Evolutionary conservation across 345 rosid genomes (phyloP).

Genomic region (Iberis pinnata): DNA sequence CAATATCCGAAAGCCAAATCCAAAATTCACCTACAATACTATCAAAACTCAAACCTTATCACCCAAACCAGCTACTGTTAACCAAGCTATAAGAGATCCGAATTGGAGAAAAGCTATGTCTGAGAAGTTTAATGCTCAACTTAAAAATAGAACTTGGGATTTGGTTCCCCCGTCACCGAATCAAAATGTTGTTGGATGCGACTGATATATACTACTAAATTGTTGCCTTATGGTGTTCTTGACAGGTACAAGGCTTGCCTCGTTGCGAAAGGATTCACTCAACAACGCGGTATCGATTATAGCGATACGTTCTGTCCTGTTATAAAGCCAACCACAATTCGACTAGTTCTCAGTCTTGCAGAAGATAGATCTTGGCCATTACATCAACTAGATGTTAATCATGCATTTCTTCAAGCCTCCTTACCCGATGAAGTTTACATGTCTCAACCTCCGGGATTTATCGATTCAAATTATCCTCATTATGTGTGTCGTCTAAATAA

Average conservation of each 20-base stretch:
- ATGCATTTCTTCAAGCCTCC: background rate
- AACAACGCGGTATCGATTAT: background rate
- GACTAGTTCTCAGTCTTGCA: background rate
- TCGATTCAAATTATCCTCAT: background rate
- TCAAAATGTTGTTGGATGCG: background rate
- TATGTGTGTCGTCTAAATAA: background rate
- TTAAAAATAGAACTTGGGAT: background rate
- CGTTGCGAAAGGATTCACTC: background rate
- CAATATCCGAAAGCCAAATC: background rate
- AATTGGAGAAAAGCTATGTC: background rate
- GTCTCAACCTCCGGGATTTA: background rate
- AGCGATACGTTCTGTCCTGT: background rate
- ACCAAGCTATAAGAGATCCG: background rate
- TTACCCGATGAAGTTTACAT: background rate
- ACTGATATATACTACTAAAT: background rate
- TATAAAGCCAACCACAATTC: background rate
- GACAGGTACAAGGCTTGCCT: background rate
- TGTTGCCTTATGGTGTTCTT: background rate
- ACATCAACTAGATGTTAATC: background rate
- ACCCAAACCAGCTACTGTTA: background rate
- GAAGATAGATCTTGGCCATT: rapidly evolving
- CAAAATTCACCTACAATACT: background rate
- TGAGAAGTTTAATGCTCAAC: background rate
- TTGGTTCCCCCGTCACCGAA: background rate
- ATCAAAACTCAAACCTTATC: background rate